Evolutionary conservation across 768 basidiomycete genomes (phyloP).

Genomic region (Lanmaoa rubissima): DNA sequence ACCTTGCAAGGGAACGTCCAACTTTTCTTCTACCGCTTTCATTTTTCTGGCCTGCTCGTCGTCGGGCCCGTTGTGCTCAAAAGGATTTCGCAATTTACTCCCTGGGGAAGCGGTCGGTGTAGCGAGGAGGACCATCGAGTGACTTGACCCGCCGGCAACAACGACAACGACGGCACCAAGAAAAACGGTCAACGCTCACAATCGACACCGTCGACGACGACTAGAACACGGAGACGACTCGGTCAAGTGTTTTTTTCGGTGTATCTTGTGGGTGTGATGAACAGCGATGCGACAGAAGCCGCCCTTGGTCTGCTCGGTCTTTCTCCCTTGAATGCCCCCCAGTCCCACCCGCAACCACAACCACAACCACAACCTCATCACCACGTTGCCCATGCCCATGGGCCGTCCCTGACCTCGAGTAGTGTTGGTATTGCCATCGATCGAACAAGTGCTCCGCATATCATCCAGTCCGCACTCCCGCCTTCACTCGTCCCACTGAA

Average conservation of each 20-base stretch:
- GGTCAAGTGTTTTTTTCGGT: conserved; percentile 6
- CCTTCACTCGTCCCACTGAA: conserved; percentile 40
- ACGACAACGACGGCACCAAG: conserved; percentile 9
- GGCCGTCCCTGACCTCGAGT: conserved; percentile 27
- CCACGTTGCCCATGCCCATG: conserved; percentile 27
- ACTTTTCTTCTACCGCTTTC: conserved; percentile 13
- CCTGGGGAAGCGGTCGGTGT: not conserved
- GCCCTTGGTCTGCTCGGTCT: conserved; percentile 57
- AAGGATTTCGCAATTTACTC: not conserved
- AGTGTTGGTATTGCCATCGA: conserved; percentile 27
- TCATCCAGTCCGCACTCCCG: conserved; percentile 25
- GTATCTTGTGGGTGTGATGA: conserved; percentile 34
- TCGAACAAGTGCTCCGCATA: conserved; percentile 16
- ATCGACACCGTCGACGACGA: conserved; percentile 15
- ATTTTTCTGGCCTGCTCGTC: conserved; percentile 11
- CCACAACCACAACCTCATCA: conserved; percentile 24
- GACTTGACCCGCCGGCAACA: not conserved
- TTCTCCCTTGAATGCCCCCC: conserved; percentile 36
- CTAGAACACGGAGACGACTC: conserved; percentile 4
- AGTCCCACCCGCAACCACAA: conserved; percentile 25
- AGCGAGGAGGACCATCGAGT: conserved; percentile 6
- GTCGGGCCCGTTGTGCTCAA: conserved; percentile 19
- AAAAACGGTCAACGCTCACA: conserved; percentile 17
- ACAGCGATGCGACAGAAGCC: conserved; percentile 58
- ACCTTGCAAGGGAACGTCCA: conserved; percentile 23